Evolutionary conservation across 257 asterid species (phyloP).

Genomic region (Solanum bulbocastanum): DNA sequence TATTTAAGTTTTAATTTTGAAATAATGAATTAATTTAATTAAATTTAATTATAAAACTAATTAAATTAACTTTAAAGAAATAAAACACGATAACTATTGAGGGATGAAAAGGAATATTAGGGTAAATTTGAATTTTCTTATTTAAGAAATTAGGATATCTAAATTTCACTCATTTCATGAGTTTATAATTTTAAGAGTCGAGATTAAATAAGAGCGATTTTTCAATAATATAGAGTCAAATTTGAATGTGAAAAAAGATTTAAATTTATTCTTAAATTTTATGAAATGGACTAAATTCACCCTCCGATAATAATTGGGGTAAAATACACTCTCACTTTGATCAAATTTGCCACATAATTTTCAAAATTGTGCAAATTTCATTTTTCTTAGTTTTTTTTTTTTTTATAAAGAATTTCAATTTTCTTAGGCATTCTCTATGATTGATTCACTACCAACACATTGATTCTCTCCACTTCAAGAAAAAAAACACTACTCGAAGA

Average conservation of each 20-base stretch:
- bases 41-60: no score
- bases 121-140: background rate
- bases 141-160: background rate
- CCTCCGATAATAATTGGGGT: background rate
- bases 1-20: no score
- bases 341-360: background rate
- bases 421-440: background rate
- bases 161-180: background rate
- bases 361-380: background rate
- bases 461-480: background rate
- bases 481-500: background rate
- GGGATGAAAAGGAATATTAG: no score
- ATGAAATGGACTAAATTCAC: background rate
- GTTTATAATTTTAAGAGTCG: background rate
- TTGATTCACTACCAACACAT: background rate
- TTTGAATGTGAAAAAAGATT: background rate
- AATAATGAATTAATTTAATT: no score
- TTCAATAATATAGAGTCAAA: background rate
- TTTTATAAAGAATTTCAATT: background rate
- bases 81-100: background rate
- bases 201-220: background rate
- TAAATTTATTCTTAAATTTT: background rate
- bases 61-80: no score
- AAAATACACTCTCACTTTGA: background rate
- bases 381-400: background rate